Base-by-base conservation (phyloP, 306 rosid genomes). In the Prunus fruticosa region DNA sequence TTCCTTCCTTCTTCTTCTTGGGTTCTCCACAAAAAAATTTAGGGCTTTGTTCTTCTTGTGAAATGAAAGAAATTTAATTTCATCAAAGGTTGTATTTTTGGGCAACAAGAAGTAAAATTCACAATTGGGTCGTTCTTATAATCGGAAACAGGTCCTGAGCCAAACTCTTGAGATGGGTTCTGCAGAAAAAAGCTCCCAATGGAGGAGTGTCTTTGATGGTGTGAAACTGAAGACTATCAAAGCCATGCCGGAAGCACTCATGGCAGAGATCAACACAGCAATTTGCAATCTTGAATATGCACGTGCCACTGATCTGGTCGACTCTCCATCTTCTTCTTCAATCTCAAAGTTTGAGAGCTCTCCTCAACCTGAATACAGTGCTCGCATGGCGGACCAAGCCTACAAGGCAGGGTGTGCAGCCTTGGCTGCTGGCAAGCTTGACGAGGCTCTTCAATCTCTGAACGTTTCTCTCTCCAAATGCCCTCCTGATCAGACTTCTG, bases 371-470 rank as follows among this genome's bases (percentile, higher is more conserved):
- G 80, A 72, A 25, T 84, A 87, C 73, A 96, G 88, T 82, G 93
- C 81, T 0, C 87, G 87, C 14, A 60, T 81, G 75, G 97, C 97
- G 2, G 98, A 94, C 43, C 93, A 88, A 62, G 93, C 97, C 5
- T 94, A 89, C 65, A 92, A 84, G 75, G 91, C 90, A 14, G 96
- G 98, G 3, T 94, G 98, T 77, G 89, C 89, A 8, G 94, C 96
- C 52, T 83, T 92, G 81, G 89, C 96, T 30, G 86, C 85, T 1
- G 98, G 96, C 12, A 88, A 92, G 64, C 84, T 89, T 5, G 93
- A 90, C 0, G 96, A 90, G 71, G 97, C 97, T 72, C 87, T 89
- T 61, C 78, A 74, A 16, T 90, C 85, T 13, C 79, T 90, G 77
- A 92, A 87, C 32, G 58, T 84, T 22, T 85, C 98, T 30, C 89